Conservation (phyloP, 768 basidiomycete genomes). For the Tylopilus intermedius region DNA sequence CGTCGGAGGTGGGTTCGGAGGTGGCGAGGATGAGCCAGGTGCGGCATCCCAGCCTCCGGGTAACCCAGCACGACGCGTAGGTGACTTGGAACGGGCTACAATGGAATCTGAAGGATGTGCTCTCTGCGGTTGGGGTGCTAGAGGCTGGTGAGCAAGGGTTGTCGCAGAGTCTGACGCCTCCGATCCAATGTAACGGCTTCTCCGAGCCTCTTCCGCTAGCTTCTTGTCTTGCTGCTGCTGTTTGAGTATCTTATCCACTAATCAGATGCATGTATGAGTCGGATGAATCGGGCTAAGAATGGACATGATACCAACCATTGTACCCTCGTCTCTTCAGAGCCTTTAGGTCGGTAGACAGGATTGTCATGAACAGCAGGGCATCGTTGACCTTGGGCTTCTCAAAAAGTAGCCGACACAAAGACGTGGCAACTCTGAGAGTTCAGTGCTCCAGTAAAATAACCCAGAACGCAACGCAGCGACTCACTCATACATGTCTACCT, state of each 20-base stretch:
- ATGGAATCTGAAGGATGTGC: not conserved
- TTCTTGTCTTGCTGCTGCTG: conserved; percentile 59
- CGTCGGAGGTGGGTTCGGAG: not conserved
- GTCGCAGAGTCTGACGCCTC: conserved; percentile 8
- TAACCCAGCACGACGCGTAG: conserved; percentile 14
- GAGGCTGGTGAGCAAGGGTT: conserved; percentile 6
- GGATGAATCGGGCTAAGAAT: too few relatives aligned
- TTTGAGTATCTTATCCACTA: not conserved
- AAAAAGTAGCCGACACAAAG: conserved; percentile 1
- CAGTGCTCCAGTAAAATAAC: not conserved
- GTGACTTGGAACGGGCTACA: conserved; percentile 16
- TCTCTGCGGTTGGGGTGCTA: conserved; percentile 12
- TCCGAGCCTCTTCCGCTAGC: conserved; percentile 43
- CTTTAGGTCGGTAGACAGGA: not conserved
- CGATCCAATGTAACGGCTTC: conserved; percentile 19
- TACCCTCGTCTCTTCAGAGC: not conserved
- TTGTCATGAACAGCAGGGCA: not conserved
- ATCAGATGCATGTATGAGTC: not conserved
- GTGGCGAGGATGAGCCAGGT: conserved; percentile 12
- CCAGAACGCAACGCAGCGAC: not conserved
- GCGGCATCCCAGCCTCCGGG: conserved; percentile 22
- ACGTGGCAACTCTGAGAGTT: not conserved
- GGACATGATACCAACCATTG: not conserved
- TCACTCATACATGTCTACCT: conserved; percentile 4
- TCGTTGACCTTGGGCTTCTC: not conserved